phyloP scores from a whole-genome alignment of 148 eudicot genomes.

The Dysphania ambrosioides region DNA sequence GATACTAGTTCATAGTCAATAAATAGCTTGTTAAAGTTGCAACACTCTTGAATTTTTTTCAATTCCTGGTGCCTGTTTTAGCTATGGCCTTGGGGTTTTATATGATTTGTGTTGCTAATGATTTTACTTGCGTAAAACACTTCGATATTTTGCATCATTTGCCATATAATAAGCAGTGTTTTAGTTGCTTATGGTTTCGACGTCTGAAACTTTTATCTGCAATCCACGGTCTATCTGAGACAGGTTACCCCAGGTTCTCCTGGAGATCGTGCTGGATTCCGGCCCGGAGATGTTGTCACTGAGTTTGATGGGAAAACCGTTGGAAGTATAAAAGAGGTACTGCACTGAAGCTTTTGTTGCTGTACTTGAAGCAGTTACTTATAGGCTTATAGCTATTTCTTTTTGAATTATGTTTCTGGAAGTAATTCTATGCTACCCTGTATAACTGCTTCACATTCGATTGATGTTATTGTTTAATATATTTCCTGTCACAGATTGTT shows the following conservation, averaged over 20 bases:
- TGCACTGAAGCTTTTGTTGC: not conserved
- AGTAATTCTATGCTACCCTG: not conserved
- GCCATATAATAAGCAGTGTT: not conserved
- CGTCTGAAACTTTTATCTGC: not conserved
- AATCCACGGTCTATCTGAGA: not conserved
- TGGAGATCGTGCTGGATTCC: conserved; percentile 84
- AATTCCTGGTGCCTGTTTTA: too few relatives aligned
- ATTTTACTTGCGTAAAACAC: too few relatives aligned
- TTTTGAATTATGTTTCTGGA: too few relatives aligned
- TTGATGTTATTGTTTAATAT: not conserved
- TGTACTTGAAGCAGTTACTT: not conserved
- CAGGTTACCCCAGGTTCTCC: conserved; percentile 94
- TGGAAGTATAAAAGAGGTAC: conserved; percentile 80
- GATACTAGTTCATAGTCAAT: too few relatives aligned
- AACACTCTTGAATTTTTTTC: too few relatives aligned
- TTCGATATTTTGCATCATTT: too few relatives aligned
- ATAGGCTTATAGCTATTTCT: not conserved
- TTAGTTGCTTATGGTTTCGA: not conserved
- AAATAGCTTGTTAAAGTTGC: too few relatives aligned
- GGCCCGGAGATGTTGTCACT: conserved; percentile 74
- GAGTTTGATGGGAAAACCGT: conserved; percentile 63
- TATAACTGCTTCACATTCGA: not conserved
- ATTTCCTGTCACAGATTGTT: conserved; percentile 41
- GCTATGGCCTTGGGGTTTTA: too few relatives aligned
- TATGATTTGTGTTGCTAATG: too few relatives aligned